These are phyloP conservation scores for Tremellales sp. DNA, from an alignment of 1,284 basidiomycete genomes.

Conservation along the genomic window DNA sequence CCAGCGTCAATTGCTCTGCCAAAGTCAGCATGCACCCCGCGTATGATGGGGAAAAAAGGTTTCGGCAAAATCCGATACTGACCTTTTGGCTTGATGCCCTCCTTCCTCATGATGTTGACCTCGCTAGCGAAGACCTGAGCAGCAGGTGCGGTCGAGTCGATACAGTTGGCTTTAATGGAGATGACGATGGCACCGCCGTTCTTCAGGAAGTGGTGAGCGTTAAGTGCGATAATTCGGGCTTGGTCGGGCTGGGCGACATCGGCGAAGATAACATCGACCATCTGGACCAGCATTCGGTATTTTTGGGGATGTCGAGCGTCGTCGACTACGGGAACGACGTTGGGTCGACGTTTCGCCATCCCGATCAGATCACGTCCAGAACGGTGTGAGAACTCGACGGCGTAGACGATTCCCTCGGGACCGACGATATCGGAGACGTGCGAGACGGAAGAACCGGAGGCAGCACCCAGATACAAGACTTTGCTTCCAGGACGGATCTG, in stretches of 20 bases:
- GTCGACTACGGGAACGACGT: conserved; percentile 97
- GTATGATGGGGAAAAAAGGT: conserved; percentile 20
- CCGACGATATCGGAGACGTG: conserved; percentile 99
- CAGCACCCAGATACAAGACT: conserved; percentile 96
- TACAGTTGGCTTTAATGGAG: conserved; percentile 99
- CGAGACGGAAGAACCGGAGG: conserved; percentile 88
- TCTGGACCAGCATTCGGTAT: conserved; percentile 90
- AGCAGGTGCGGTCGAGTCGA: conserved; percentile 89
- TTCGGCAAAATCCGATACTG: conserved; percentile 71
- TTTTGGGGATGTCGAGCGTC: conserved; percentile 92
- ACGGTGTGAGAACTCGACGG: conserved; percentile 95
- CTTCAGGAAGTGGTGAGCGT: conserved; percentile 95
- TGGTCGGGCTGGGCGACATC: conserved; percentile 99
- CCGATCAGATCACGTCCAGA: conserved; percentile 96
- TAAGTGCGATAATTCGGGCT: conserved; percentile 88
- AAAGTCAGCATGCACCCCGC: conserved; percentile 6
- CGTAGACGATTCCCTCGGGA: conserved; percentile 94
- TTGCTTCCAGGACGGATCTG: conserved; percentile 86
- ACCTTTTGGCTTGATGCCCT: conserved; percentile 86
- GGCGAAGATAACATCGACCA: conserved; percentile 94
- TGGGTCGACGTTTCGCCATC: conserved; percentile 99
- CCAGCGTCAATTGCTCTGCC: conserved; percentile 53
- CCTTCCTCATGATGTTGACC: conserved; percentile 75
- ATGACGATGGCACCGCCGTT: conserved; percentile 89
- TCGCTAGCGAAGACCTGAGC: conserved; percentile 88